Base-by-base conservation (phyloP, 495 filamentous ascomycete species). In the Penicillium salamii region DNA sequence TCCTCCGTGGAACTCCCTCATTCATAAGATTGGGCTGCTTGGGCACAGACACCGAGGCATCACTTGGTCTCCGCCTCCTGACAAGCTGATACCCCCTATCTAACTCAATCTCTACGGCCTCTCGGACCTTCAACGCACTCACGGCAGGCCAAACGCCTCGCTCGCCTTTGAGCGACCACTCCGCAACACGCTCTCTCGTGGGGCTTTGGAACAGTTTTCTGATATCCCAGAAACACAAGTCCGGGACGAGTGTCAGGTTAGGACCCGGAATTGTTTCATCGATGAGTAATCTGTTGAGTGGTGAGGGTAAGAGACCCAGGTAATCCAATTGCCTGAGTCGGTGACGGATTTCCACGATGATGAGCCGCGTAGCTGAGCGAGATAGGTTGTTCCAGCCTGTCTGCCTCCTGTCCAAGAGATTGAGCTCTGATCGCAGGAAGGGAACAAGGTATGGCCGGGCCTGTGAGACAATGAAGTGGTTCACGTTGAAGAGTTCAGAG, bases 391-490 rank as follows among this genome's bases (percentile, higher is more conserved):
- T 77, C 5, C 74, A 78, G 61, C 79, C 77, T 43, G 78, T 78
- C 24, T 84, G 79, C 23, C 80, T 75, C 28, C 78, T 75, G 32
- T 84, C 81, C 3, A 89, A 83, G 21, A 89, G 85, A 61, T 90
- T 85, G 65, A 90, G 81, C 52, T 95, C 89, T 32, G 82, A 84
- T 26, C 84, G 83, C 2, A 96, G 73, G 59, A 96, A 95, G 2
- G 92, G 92, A 54, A 96, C 86, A 28, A 97, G 84, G 56, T 95
- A 95, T 2, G 92, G 92, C 54, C 96, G 91, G 43, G 93, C 89
- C 66, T 97, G 92, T 1, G 91, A 96, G 49, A 96, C 89, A 58
- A 97, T 95, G 69, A 96, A 96, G 66, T 96, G 91, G 66, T 96
- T 97, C 59, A 96, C 91, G 63, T 96, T 96, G 78, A 96, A 96